Percentiles rank a stretch among this genome's conserved stretches.
phyloP scores from a whole-genome alignment of 2,329 filamentous ascomycete genomes.

The Arthroderma sp. region DNA sequence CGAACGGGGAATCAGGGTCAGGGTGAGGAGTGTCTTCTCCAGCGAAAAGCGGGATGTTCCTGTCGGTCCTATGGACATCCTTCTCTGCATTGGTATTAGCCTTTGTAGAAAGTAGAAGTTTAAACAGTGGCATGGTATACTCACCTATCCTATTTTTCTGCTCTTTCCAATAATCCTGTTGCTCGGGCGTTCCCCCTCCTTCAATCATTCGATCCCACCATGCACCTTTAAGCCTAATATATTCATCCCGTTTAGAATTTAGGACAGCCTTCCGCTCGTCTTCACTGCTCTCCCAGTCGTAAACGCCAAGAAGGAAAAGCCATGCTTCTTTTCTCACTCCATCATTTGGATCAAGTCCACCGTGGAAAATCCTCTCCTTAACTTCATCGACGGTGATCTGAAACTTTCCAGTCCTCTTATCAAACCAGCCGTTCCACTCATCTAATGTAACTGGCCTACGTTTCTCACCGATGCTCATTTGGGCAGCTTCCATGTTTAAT shows the following conservation, averaged over 20 bases:
- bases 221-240: constrained; percentile 79
- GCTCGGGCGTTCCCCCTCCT: constrained; percentile 62
- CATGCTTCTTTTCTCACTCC: constrained; percentile 93
- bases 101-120: neutral
- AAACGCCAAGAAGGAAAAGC: constrained; percentile 83
- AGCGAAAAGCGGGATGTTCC: constrained; percentile 84
- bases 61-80: constrained; percentile 93
- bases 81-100: constrained; percentile 58
- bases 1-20: constrained; percentile 89
- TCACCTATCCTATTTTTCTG: constrained; percentile 86
- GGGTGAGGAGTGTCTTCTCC: constrained; percentile 95
- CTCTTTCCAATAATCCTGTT: constrained; percentile 93
- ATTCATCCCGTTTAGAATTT: constrained; percentile 80
- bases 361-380: constrained; percentile 95
- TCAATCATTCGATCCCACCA: constrained; percentile 96
- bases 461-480: constrained; percentile 60
- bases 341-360: constrained; percentile 75
- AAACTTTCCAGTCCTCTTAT: constrained; percentile 57
- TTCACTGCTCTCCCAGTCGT: constrained; percentile 79
- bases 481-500: constrained; percentile 62
- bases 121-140: neutral
- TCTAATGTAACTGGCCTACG: constrained; percentile 63
- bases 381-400: constrained; percentile 78
- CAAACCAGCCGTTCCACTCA: constrained; percentile 90
- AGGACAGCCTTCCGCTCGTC: constrained; percentile 74